A percentile compares a stretch with the other conserved stretches of the same genome.
Evolutionary conservation across 2,329 filamentous ascomycete species (phyloP).

Genomic region (Aureobasidium sp.): DNA sequence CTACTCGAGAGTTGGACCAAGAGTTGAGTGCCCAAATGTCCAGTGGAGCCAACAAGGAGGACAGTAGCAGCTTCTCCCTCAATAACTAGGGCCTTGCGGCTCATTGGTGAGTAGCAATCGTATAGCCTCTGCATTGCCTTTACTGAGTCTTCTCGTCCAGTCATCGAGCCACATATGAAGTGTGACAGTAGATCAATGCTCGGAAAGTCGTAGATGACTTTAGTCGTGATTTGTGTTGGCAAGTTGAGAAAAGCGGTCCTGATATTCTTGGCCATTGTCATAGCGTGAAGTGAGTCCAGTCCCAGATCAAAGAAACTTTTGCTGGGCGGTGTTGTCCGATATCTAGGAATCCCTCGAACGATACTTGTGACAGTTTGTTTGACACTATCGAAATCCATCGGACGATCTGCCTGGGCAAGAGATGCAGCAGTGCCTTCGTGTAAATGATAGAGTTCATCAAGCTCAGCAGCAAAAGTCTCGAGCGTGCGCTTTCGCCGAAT

Average conservation of each 20-base stretch:
- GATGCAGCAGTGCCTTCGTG: neutral
- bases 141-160: neutral
- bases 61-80: neutral
- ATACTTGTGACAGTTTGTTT: neutral
- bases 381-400: neutral
- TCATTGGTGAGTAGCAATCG: neutral
- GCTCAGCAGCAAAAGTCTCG: constrained; percentile 36
- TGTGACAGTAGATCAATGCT: neutral
- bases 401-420: neutral
- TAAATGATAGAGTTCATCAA: constrained; percentile 36
- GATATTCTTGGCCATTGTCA: neutral
- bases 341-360: neutral
- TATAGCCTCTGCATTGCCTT: neutral
- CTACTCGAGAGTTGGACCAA: constrained; percentile 14
- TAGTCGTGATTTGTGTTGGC: neutral
- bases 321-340: neutral
- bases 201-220: neutral
- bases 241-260: neutral
- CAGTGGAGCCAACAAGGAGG: constrained; percentile 1
- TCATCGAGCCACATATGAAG: neutral
- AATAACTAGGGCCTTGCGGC: neutral
- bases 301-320: constrained; percentile 26
- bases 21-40: neutral
- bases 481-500: constrained; percentile 35
- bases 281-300: constrained; percentile 25